Percentiles rank a stretch among this genome's conserved stretches.
Evolutionary conservation across 2,329 filamentous ascomycete species (phyloP).

Genomic region (Nemania sp.): DNA sequence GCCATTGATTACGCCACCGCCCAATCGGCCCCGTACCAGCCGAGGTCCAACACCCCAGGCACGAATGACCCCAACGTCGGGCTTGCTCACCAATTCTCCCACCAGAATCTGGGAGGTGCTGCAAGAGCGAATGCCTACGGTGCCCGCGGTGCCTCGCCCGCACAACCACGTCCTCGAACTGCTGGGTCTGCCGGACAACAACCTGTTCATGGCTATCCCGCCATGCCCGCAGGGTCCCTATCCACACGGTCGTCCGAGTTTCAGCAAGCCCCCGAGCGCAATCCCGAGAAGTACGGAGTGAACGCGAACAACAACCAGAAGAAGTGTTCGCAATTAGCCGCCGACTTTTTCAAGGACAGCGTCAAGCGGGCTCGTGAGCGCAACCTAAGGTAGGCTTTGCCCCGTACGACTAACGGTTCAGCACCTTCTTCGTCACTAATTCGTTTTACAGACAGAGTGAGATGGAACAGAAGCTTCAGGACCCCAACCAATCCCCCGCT

Average conservation of each 20-base stretch:
- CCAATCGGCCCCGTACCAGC: conserved; percentile 57
- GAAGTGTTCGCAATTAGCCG: conserved; percentile 76
- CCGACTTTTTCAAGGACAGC: conserved; percentile 98
- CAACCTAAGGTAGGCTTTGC: conserved; percentile 79
- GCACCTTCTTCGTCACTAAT: conserved; percentile 37
- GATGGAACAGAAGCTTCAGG: conserved; percentile 85
- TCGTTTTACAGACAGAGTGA: conserved; percentile 79
- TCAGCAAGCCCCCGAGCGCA: conserved; percentile 82
- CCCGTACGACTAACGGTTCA: not conserved
- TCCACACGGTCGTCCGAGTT: conserved; percentile 76
- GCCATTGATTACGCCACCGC: conserved; percentile 48
- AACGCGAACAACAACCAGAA: conserved; percentile 77
- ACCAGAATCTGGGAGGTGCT: conserved; percentile 87
- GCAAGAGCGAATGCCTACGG: conserved; percentile 77
- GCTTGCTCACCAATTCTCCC: conserved; percentile 94
- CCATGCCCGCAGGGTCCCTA: conserved; percentile 66
- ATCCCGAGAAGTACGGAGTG: conserved; percentile 80
- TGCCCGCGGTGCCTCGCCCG: conserved; percentile 74
- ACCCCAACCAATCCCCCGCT: conserved; percentile 78
- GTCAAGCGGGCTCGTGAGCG: conserved; percentile 95
- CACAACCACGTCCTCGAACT: conserved; percentile 80
- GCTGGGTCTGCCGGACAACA: conserved; percentile 77
- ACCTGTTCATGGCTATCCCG: conserved; percentile 72
- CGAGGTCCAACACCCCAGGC: conserved; percentile 68
- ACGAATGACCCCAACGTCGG: conserved; percentile 89